These are phyloP conservation scores for Aspergillus cejpii DNA, from an alignment of 2,329 filamentous ascomycete genomes.

Conservation along the genomic window DNA sequence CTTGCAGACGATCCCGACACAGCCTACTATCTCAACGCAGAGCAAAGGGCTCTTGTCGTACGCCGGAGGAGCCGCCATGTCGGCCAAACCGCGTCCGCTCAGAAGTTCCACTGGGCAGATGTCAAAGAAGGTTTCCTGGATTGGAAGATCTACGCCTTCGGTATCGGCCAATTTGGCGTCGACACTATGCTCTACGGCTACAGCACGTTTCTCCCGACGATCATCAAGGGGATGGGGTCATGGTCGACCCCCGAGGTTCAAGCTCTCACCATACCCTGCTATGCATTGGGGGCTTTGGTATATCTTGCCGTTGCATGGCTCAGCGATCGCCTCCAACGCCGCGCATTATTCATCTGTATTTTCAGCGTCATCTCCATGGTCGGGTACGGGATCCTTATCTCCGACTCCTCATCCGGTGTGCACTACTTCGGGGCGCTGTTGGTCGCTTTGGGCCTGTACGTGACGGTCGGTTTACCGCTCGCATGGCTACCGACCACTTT, in stretches of 20 bases:
- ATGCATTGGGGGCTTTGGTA: conserved; percentile 62
- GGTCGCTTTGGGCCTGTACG: conserved; percentile 66
- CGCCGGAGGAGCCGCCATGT: conserved; percentile 47
- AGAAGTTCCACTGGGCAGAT: conserved; percentile 55
- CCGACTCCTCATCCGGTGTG: conserved; percentile 53
- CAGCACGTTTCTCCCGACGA: conserved; percentile 71
- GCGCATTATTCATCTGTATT: conserved; percentile 58
- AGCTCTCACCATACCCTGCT: conserved; percentile 71
- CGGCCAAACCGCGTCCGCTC: conserved; percentile 44
- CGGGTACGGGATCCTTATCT: conserved; percentile 63
- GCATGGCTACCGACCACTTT: conserved; percentile 59
- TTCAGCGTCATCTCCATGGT: conserved; percentile 59
- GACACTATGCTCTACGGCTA: conserved; percentile 75
- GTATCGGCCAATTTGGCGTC: conserved; percentile 61
- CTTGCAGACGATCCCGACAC: conserved; percentile 62
- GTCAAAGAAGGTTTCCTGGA: conserved; percentile 62
- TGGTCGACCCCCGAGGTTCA: conserved; percentile 63
- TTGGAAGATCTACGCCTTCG: conserved; percentile 70
- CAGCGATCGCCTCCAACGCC: conserved; percentile 60
- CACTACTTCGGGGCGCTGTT: conserved; percentile 72
- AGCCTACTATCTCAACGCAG: conserved; percentile 53
- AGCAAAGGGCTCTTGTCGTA: conserved; percentile 55
- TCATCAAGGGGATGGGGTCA: conserved; percentile 61
- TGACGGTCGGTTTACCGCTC: conserved; percentile 50
- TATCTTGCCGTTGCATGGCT: conserved; percentile 62